Base-by-base conservation (phyloP, 441 rosid species). In the Adansonia gregorii region DNA sequence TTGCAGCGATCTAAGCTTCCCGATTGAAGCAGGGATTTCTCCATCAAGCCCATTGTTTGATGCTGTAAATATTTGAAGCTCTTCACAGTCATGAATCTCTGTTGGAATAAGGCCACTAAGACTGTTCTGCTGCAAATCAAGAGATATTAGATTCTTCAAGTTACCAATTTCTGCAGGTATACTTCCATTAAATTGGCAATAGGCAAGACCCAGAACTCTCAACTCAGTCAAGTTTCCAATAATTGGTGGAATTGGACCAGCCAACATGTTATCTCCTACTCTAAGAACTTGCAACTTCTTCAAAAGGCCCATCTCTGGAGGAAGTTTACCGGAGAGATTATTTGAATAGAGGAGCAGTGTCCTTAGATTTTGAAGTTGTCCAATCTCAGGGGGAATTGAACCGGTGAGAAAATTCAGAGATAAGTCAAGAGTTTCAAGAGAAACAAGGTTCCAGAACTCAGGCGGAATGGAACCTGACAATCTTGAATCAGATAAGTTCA, bases 81-180 rank as follows among this genome's bases (percentile, higher is more conserved):
- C 79, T 74, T 82, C 51, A 10, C 93, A 89, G 79, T 88, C 81
- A 39, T 80, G 82, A 55, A 93, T 80, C 73, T 90, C 92, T 48
- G 76, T 79, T 0, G 98, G 99, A 43, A 95, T 88, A 54, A 27
- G 75, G 60, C 99, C 98, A 19, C 81, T 76, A 70, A 95, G 89
- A 72, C 51, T 17, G 81, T 91, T 95, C n/a, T 52, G 72, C 87
- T 90, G 89, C 82, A 95, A 55, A 80, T 86, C 85, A 76, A 95
- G 88, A 48, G 72, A 51, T 27, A 54, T 70, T 72, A 93, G 78
- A 14, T 77, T 66, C 88, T 89, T 92, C 85, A 95, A 78, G 20
- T 80, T 82, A n/a, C 98, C 97, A 75, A 95, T 85, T 82, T 87
- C 90, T 4, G 20, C 76, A 20, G 99, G 98, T 77, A 95, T 91